Evolutionary conservation across 306 rosid genomes (phyloP).

Genomic region (Datisca glomerata): DNA sequence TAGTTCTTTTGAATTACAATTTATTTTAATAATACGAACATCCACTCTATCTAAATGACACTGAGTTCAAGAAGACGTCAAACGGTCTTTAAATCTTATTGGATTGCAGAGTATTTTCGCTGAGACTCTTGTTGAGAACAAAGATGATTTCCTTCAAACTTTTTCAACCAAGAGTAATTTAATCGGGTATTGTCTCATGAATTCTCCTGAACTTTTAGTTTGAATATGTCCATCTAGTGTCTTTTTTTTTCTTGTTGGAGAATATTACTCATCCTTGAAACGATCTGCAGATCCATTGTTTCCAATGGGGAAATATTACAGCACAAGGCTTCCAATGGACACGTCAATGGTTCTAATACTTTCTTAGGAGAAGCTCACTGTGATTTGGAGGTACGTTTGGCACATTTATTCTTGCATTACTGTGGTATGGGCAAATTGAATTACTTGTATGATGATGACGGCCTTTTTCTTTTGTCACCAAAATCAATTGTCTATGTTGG

Average conservation of each 20-base stretch:
- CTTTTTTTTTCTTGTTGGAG: not conserved
- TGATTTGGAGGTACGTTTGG: slow-evolving; percentile 47
- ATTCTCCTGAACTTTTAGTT: not conserved
- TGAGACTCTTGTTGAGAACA: slow-evolving; percentile 69
- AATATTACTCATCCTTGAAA: slow-evolving; percentile 3
- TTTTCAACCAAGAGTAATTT: slow-evolving; percentile 36
- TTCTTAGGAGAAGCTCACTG: slow-evolving; percentile 25
- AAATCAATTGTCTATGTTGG: too few relatives aligned
- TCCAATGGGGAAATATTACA: slow-evolving; percentile 49
- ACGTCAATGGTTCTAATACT: slow-evolving; percentile 13
- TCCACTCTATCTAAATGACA: too few relatives aligned
- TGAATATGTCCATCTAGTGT: not conserved
- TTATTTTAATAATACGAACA: slow-evolving; percentile 12
- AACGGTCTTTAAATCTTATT: slow-evolving; percentile 16
- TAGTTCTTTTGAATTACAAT: slow-evolving; percentile 1
- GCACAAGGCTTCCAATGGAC: slow-evolving; percentile 28
- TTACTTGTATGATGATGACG: too few relatives aligned
- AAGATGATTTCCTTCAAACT: slow-evolving; percentile 64
- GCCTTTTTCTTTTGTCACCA: too few relatives aligned
- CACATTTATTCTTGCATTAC: slow-evolving; percentile 4
- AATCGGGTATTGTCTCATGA: slow-evolving; percentile 33
- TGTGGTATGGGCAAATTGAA: not conserved
- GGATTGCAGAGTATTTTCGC: slow-evolving; percentile 67
- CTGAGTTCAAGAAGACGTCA: too few relatives aligned
- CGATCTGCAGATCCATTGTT: slow-evolving; percentile 39